Evolutionary conservation across 2,329 filamentous ascomycete species (phyloP).

Genomic region (Paraphoma chrysanthemicola): DNA sequence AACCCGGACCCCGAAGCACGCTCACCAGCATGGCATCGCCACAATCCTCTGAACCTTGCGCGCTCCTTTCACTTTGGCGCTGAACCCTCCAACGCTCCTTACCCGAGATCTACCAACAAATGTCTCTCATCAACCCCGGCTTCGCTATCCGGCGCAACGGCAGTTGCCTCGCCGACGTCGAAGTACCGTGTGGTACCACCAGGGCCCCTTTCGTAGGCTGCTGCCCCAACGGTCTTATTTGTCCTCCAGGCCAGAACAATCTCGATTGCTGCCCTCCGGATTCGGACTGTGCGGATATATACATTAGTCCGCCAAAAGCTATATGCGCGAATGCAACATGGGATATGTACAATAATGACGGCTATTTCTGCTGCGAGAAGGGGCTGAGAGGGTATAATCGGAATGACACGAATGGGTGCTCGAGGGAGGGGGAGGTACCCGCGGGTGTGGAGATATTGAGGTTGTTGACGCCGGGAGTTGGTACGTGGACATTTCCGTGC

Average conservation of each 20-base stretch:
- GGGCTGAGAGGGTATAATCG: constrained; percentile 8
- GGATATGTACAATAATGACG: constrained; percentile 17
- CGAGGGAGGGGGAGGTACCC: not conserved
- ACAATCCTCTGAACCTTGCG: not conserved
- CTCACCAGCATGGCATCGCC: too few species aligned
- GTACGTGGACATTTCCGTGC: too few species aligned
- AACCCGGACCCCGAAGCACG: too few species aligned
- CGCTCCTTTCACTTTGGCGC: not conserved
- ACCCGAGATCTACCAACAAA: not conserved
- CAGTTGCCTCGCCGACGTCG: constrained; percentile 2
- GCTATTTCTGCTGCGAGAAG: constrained; percentile 17
- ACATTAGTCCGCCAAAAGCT: not conserved
- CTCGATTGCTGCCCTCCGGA: constrained; percentile 9
- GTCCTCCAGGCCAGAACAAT: constrained; percentile 10
- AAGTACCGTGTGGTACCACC: constrained; percentile 6
- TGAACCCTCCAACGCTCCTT: not conserved
- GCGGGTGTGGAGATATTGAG: not conserved
- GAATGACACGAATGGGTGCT: constrained; percentile 8
- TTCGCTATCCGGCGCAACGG: constrained; percentile 12
- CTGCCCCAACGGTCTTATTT: constrained; percentile 7
- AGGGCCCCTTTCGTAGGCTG: constrained; percentile 4
- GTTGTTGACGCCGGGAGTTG: not conserved
- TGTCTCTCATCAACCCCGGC: constrained; percentile 2
- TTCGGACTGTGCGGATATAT: not conserved
- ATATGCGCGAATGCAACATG: constrained; percentile 16